Evolutionary conservation across 257 asterid species (phyloP).

Genomic region (Nicotiana obtusifolia): DNA sequence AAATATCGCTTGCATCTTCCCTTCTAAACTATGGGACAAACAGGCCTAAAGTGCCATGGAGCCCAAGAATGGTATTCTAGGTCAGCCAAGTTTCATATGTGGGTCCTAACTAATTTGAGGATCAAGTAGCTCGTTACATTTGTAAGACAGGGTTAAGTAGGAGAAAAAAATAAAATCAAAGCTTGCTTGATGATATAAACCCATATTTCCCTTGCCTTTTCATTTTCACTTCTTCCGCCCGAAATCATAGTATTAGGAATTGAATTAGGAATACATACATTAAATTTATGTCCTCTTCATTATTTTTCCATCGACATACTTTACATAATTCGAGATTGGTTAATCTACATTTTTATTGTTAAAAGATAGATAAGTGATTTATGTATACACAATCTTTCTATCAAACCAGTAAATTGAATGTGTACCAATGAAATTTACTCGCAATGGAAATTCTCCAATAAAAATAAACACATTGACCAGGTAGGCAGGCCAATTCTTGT

Average conservation of each 20-base stretch:
- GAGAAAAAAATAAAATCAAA: neutral
- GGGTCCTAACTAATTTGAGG: too few relatives aligned
- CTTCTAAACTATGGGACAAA: too few relatives aligned
- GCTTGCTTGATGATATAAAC: neutral
- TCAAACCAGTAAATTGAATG: neutral
- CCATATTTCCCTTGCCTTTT: neutral
- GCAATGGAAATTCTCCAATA: neutral
- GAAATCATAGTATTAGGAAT: neutral
- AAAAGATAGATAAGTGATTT: neutral
- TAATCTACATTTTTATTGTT: neutral
- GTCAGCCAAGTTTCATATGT: too few relatives aligned
- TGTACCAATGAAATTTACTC: neutral
- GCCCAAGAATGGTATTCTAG: too few relatives aligned
- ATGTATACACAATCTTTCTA: neutral
- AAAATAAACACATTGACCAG: neutral
- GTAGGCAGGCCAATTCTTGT: neutral
- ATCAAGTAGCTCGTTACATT: too few relatives aligned
- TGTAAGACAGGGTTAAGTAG: neutral
- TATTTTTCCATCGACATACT: neutral
- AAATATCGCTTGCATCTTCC: too few relatives aligned
- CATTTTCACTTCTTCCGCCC: neutral
- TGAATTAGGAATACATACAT: neutral
- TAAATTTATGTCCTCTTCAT: neutral
- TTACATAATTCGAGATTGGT: neutral
- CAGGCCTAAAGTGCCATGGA: too few relatives aligned